phyloP scores from a whole-genome alignment of 108 stramenopile genomes.

The Fistulifera solaris region DNA sequence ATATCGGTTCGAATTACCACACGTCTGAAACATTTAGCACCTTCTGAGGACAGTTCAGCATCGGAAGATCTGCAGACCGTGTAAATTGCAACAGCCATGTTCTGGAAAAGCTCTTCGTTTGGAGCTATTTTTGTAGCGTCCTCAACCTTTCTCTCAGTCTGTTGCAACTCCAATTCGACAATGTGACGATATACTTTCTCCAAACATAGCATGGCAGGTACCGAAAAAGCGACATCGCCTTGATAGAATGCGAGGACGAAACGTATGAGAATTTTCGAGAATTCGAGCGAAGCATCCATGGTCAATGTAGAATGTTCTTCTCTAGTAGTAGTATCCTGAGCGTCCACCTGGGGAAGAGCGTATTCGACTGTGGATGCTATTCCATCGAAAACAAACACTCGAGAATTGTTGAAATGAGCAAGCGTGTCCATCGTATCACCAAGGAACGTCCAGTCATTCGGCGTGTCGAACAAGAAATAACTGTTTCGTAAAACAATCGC shows the following conservation, averaged over 20 bases:
- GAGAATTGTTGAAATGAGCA: slow-evolving; percentile 36
- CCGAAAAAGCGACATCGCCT: slow-evolving; percentile 36
- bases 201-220: slow-evolving; percentile 67
- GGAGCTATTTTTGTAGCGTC: slow-evolving; percentile 22
- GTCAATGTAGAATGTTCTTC: slow-evolving; percentile 26
- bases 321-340: slow-evolving; percentile 10
- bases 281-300: background rate
- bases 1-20: slow-evolving; percentile 43
- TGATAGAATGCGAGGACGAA: slow-evolving; percentile 57
- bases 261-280: slow-evolving; percentile 48
- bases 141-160: slow-evolving; percentile 11
- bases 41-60: slow-evolving; percentile 36
- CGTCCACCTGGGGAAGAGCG: slow-evolving; percentile 29
- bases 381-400: slow-evolving; percentile 74
- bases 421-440: slow-evolving; percentile 50
- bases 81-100: slow-evolving; percentile 50
- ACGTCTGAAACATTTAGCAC: slow-evolving; percentile 53
- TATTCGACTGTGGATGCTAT: slow-evolving; percentile 66
- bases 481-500: slow-evolving; percentile 63
- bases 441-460: slow-evolving; percentile 64
- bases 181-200: slow-evolving; percentile 57
- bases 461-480: slow-evolving; percentile 45
- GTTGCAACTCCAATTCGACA: slow-evolving; percentile 18
- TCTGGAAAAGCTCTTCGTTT: slow-evolving; percentile 51
- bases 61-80: slow-evolving; percentile 45